These are phyloP conservation scores for Forsythia viridissima DNA, from an alignment of 257 asterid species.

Conservation along the genomic window DNA sequence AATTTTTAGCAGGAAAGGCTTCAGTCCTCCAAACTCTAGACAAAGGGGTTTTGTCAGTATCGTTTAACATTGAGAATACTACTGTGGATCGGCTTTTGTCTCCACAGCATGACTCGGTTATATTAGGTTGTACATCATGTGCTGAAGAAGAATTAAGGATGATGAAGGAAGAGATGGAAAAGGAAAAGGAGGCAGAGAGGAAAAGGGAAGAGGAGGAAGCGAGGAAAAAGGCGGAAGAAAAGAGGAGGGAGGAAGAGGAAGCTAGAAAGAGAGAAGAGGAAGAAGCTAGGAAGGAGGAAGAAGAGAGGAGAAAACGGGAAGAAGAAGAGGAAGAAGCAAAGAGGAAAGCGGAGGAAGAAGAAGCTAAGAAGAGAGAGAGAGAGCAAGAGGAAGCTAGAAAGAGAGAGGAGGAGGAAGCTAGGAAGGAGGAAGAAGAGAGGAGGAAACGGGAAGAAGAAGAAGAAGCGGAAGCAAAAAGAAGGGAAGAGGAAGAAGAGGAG, in stretches of 20 bases:
- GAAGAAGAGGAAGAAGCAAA: conserved; percentile 1
- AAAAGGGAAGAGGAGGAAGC: conserved; percentile 42
- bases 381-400: conserved; percentile 9
- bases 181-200: conserved; percentile 37
- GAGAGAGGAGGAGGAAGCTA: neutral
- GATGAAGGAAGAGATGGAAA: conserved; percentile 56
- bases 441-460: neutral
- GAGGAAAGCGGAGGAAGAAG: conserved; percentile 11
- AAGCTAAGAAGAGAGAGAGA: neutral
- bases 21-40: conserved; percentile 60
- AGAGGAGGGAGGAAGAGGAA: conserved; percentile 28
- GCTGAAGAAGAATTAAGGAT: conserved; percentile 73
- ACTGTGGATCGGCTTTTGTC: conserved; percentile 50
- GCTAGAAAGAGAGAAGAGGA: conserved; percentile 23
- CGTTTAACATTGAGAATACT: conserved; percentile 43
- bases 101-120: conserved; percentile 47
- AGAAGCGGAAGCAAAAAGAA: conserved; percentile 6
- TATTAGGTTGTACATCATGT: conserved; percentile 67
- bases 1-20: conserved; percentile 65
- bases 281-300: conserved; percentile 17
- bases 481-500: neutral
- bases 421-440: conserved; percentile 7
- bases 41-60: conserved; percentile 45
- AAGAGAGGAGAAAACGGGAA: neutral
- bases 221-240: conserved; percentile 30